Evolutionary conservation across 768 basidiomycete species (phyloP).

Genomic region (Serpula lacrymans): DNA sequence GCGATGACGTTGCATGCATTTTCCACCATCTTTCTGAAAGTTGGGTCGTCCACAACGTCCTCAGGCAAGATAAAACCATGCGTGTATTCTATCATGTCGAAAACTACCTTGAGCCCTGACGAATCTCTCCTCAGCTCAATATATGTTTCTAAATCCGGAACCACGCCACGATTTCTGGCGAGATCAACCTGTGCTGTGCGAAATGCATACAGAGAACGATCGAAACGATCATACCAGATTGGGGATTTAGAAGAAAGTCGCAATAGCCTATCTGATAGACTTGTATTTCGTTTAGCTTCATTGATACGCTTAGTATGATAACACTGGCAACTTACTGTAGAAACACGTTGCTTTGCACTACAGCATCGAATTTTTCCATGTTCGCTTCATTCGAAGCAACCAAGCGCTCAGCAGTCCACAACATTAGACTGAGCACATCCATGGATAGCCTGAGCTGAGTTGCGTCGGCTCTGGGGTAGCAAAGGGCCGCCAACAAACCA

Average conservation of each 20-base stretch:
- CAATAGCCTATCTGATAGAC: conserved; percentile 37
- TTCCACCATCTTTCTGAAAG: conserved; percentile 32
- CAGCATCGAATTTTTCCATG: conserved; percentile 2
- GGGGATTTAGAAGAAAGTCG: conserved; percentile 32
- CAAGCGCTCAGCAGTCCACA: conserved; percentile 33
- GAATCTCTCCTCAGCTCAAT: conserved; percentile 43
- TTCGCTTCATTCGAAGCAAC: conserved; percentile 9
- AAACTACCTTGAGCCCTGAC: conserved; percentile 45
- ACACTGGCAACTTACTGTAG: conserved; percentile 30
- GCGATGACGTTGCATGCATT: conserved; percentile 48
- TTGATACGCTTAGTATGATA: conserved; percentile 1
- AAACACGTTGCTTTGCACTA: conserved; percentile 30
- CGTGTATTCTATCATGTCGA: conserved; percentile 51
- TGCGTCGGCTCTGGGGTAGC: conserved; percentile 55
- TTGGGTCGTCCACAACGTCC: conserved; percentile 18
- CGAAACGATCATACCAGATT: conserved; percentile 42
- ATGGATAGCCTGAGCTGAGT: conserved; percentile 51
- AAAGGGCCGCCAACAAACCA: conserved; percentile 55
- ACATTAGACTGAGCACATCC: conserved; percentile 46
- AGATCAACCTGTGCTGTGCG: conserved; percentile 31
- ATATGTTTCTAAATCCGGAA: conserved; percentile 46
- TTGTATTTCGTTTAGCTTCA: conserved; percentile 16
- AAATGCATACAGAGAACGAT: conserved; percentile 29
- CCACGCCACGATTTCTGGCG: conserved; percentile 19
- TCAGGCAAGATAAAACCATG: conserved; percentile 42